Evolutionary conservation across 1,284 basidiomycete species (phyloP).

Genomic region (Leccinum ambiguum): DNA sequence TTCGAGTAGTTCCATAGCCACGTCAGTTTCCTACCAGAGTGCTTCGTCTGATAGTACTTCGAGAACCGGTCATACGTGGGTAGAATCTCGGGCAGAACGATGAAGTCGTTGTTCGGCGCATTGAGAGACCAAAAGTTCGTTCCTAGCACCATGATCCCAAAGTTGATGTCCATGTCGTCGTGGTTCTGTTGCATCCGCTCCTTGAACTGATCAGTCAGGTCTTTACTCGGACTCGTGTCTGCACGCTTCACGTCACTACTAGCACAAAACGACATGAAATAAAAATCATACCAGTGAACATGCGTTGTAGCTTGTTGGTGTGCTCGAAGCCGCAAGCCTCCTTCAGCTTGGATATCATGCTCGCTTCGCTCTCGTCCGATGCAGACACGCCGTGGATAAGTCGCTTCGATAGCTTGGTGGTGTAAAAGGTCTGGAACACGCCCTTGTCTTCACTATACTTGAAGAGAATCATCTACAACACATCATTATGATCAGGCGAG

Average conservation of each 20-base stretch:
- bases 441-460: slow-evolving; percentile 99
- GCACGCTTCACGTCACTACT: slow-evolving; percentile 10
- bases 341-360: slow-evolving; percentile 99
- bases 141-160: slow-evolving; percentile 91
- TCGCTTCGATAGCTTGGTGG: slow-evolving; percentile 94
- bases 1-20: slow-evolving; percentile 99
- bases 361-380: slow-evolving; percentile 95
- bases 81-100: slow-evolving; percentile 86
- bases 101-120: slow-evolving; percentile 82
- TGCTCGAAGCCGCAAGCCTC: slow-evolving; percentile 99
- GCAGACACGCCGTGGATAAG: slow-evolving; percentile 92
- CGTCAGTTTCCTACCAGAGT: slow-evolving; percentile 92
- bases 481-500: slow-evolving; percentile 2
- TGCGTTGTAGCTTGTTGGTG: slow-evolving; percentile 95
- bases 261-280: not conserved
- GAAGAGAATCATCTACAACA: slow-evolving; percentile 92
- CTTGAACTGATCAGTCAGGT: slow-evolving; percentile 96
- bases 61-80: slow-evolving; percentile 91
- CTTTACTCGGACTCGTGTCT: slow-evolving; percentile 97
- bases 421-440: slow-evolving; percentile 99
- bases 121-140: slow-evolving; percentile 97
- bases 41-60: slow-evolving; percentile 92
- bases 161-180: slow-evolving; percentile 85
- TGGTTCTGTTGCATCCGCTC: slow-evolving; percentile 89
- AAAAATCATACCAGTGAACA: slow-evolving; percentile 84